Base-by-base conservation (phyloP, 2,329 filamentous ascomycete species). In the Aspergillus neotritici region DNA sequence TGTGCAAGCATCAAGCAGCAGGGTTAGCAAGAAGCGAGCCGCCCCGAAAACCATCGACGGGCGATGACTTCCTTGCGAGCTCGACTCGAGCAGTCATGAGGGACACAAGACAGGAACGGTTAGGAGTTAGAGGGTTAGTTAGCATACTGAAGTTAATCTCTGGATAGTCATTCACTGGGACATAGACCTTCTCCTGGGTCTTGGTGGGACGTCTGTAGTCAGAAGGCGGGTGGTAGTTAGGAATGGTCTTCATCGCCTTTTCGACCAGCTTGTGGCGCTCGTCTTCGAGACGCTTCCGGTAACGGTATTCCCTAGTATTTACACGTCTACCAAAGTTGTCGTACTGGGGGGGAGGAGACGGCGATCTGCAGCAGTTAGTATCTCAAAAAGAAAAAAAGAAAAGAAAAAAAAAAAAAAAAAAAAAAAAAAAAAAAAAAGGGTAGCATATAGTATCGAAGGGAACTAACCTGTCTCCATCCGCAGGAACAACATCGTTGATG, bases 131-230 rank as follows among this genome's bases (percentile, higher is more conserved):
- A 89, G 88, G 89, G 88, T 95, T 95, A 95, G 90, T 84, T 90
- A 93, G 91, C 91, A 91, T 96, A 98, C 93, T 98, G 88, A 98
- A 98, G 85, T 98, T 98, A 84, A 98, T 97, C 73, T 98, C 93
- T 79, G 93, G 93, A 71, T 98, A 98, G 73, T 98, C 93, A 82
- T 98, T 98, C 76, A 98, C 93, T 69, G 93, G 93, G 70, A 98
- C 93, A 70, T 98, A 98, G 86, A 98, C 94, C 79, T 98, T 98
- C 79, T 98, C 93, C 74, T 98, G 93, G 67, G 93, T 98, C 86
- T 98, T 98, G 69, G 91, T 97, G 51, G 93, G 93, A 62, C 93
- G 87, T 69, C 93, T 88, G 71, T 98, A 98, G 70, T 98, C 93
- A 78, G 91, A 87, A 47, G 93, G 93, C 62, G 93, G 93, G 67